phyloP scores from a whole-genome alignment of 2,329 filamentous ascomycete species.

The Sarocladiaceae sp. region DNA sequence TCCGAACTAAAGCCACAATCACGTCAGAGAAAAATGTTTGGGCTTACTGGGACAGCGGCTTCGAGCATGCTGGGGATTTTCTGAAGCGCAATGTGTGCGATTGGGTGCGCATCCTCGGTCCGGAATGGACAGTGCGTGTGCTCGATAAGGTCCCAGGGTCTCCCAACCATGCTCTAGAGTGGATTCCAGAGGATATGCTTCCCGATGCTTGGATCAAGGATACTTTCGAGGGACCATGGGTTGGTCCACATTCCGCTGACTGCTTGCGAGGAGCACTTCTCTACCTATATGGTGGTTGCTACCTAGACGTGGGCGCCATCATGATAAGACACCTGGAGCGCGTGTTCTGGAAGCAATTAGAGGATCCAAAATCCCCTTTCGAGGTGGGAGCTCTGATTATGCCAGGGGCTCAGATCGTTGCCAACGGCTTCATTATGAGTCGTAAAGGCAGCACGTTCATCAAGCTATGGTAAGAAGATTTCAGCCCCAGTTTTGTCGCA shows the following conservation, averaged over 20 bases:
- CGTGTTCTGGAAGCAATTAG: slow-evolving; percentile 35
- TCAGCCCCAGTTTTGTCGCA: slow-evolving; percentile 25
- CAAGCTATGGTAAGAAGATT: slow-evolving; percentile 34
- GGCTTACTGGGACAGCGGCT: slow-evolving; percentile 35
- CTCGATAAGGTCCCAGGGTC: slow-evolving; percentile 30
- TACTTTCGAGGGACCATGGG: slow-evolving; percentile 36
- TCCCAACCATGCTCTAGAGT: slow-evolving; percentile 28
- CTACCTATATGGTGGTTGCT: slow-evolving; percentile 34
- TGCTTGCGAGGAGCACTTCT: slow-evolving; percentile 36
- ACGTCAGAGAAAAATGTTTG: slow-evolving; percentile 35
- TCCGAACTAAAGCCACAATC: slow-evolving; percentile 23
- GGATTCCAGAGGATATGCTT: slow-evolving; percentile 26
- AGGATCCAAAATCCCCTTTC: slow-evolving; percentile 27
- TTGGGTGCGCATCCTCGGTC: slow-evolving; percentile 29
- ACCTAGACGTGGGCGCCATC: slow-evolving; percentile 36
- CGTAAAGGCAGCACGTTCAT: slow-evolving; percentile 37
- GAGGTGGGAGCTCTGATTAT: slow-evolving; percentile 15
- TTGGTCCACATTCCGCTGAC: slow-evolving; percentile 39
- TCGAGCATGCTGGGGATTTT: slow-evolving; percentile 26
- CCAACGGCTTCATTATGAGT: slow-evolving; percentile 38
- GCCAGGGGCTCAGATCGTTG: slow-evolving; percentile 9
- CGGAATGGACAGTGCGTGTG: slow-evolving; percentile 32
- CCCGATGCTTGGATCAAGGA: slow-evolving; percentile 34
- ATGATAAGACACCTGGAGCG: slow-evolving; percentile 33
- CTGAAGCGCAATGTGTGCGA: slow-evolving; percentile 28